Evolutionary conservation across 352 stramenopile species (phyloP), one percentile per base, ranked within the genome.

Genomic region (Phytophthora pinifolia): DNA sequence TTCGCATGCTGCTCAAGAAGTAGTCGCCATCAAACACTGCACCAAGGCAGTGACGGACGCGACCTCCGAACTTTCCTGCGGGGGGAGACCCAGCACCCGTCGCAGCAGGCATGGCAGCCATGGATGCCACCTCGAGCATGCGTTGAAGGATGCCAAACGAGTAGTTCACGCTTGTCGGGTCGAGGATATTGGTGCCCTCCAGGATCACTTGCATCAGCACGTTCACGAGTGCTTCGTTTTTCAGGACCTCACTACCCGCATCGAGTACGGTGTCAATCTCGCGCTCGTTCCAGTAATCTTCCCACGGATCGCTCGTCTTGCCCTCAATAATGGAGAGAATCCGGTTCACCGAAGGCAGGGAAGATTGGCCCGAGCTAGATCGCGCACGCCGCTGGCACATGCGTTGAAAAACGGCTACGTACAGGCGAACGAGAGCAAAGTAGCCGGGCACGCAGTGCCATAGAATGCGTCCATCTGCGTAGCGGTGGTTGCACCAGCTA

Each of bases 361-460:
- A 59, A 1, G 74, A 72, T 30, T 45, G 22, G 18, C 49, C 46
- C 14, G 37, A 36, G 45, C 35, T 70, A 35, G 53, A 70, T 2
- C 79, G 79, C 6, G 67, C 61, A 9, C 84, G 80, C 2, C 84
- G 80, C 48, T 89, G 79, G 22, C 80, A 89, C 73, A 94, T 92
- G 27, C 79, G 82, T 49, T 82, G 53, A 61, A 92, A 92, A 25
- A 89, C 60, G 7, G 70, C 67, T 34, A 88, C 67, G 30, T 87
- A 91, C 29, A 86, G 55, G 9, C 78, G 82, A 13, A 89, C 60
- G 17, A 92, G 54, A 33, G 62, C 59, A 62, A 89, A 89, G 57
- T 94, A 94, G 0, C 84, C 84, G 9, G 84, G 84, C 15, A 94
- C 52, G 9, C 78, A 90, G 54, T 92, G 83, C 84, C 84, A 94